A percentile compares a stretch with the other conserved stretches of the same genome.
Conservation (phyloP, 2,329 filamentous ascomycete genomes). For the Aspergillus ustus region DNA sequence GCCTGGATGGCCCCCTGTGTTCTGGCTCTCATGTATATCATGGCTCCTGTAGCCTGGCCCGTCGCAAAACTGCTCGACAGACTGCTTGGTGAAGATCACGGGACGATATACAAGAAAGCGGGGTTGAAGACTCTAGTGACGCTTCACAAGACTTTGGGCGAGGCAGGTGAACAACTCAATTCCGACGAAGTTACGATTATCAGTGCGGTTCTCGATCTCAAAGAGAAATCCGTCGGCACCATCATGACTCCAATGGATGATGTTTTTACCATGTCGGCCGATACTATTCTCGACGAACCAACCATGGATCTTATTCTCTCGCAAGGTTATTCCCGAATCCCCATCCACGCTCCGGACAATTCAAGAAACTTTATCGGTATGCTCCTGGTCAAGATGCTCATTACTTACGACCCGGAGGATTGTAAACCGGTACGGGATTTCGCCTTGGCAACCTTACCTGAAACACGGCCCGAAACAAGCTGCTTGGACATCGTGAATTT, state of each 20-base stretch:
- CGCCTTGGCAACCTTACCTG: slow-evolving; percentile 87
- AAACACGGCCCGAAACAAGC: slow-evolving; percentile 92
- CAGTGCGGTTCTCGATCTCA: slow-evolving; percentile 91
- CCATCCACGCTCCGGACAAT: slow-evolving; percentile 86
- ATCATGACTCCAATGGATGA: slow-evolving; percentile 99
- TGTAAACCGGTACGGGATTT: slow-evolving; percentile 85
- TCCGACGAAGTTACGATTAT: slow-evolving; percentile 99
- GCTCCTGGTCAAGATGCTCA: slow-evolving; percentile 97
- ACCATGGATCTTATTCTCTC: slow-evolving; percentile 95
- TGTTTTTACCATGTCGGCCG: slow-evolving; percentile 95
- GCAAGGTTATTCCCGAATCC: slow-evolving; percentile 93
- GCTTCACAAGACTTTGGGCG: slow-evolving; percentile 87
- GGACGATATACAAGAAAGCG: slow-evolving; percentile 97
- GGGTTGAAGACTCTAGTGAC: slow-evolving; percentile 96
- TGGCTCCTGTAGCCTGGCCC: slow-evolving; percentile 89
- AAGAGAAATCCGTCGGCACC: slow-evolving; percentile 89
- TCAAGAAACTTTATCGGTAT: slow-evolving; percentile 91
- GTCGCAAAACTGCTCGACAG: slow-evolving; percentile 94
- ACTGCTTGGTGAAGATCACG: slow-evolving; percentile 91
- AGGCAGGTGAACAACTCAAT: slow-evolving; percentile 83
- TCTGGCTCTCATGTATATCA: slow-evolving; percentile 85
- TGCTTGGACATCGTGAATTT: slow-evolving; percentile 99
- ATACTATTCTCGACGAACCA: slow-evolving; percentile 87
- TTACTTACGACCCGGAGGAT: slow-evolving; percentile 97
- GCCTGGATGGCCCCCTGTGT: slow-evolving; percentile 92